Evolutionary conservation across 1,284 basidiomycete species (phyloP).

Genomic region (Porodaedalea pini): DNA sequence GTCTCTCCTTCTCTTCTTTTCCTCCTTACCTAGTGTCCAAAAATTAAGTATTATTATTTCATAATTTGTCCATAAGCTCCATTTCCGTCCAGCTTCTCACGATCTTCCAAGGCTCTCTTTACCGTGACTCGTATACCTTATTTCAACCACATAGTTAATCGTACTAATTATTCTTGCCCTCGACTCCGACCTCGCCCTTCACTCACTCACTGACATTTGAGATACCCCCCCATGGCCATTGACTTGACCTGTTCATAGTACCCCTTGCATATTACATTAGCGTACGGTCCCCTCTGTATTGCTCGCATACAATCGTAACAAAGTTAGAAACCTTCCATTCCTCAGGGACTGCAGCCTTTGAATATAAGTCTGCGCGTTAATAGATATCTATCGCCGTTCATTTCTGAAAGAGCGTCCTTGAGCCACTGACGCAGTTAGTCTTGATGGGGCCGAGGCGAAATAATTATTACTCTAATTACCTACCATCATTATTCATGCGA

Average conservation of each 20-base stretch:
- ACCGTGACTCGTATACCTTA: neutral
- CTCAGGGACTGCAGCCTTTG: no score
- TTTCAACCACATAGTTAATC: neutral
- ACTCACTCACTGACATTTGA: neutral
- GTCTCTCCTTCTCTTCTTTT: slow-evolving; percentile 1
- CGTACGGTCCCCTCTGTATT: neutral
- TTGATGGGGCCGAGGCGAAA: no score
- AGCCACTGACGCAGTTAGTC: no score
- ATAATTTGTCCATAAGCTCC: slow-evolving; percentile 14
- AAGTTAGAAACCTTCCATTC: neutral
- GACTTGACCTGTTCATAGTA: neutral
- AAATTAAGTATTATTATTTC: slow-evolving; percentile 17
- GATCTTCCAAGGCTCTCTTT: neutral
- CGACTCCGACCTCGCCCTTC: neutral
- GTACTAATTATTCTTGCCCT: neutral
- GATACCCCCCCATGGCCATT: slow-evolving; percentile 3
- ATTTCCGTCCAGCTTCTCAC: neutral
- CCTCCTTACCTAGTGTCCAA: neutral
- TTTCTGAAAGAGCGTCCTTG: no score
- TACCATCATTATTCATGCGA: no score
- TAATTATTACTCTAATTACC: no score
- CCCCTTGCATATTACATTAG: neutral
- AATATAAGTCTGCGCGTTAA: no score
- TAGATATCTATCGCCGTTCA: no score
- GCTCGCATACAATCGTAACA: neutral